phyloP scores from a whole-genome alignment of 257 asterid species.

The Nyctanthes arbortristis region DNA sequence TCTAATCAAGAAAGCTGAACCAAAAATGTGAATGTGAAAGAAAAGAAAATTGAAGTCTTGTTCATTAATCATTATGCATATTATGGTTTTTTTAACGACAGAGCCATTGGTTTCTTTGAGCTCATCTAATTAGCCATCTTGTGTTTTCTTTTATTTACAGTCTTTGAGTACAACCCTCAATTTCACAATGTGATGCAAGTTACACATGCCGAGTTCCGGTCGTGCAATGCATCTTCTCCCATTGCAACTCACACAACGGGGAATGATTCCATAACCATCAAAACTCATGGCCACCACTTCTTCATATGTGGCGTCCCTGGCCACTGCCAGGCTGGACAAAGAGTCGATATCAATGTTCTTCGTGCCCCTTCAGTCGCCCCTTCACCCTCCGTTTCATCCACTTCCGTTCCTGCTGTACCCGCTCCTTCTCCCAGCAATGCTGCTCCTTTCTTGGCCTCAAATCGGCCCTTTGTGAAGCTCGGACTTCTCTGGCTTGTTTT shows the following conservation, averaged over 20 bases:
- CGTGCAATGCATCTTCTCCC: slow-evolving; percentile 74
- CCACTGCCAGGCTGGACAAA: slow-evolving; percentile 85
- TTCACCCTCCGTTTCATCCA: slow-evolving; percentile 36
- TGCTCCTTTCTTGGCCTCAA: slow-evolving; percentile 11
- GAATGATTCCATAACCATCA: slow-evolving; percentile 68
- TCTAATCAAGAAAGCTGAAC: too few relatives aligned
- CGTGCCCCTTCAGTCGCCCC: slow-evolving; percentile 39
- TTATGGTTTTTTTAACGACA: too few relatives aligned
- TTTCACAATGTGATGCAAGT: slow-evolving; percentile 92
- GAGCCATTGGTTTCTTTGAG: too few relatives aligned
- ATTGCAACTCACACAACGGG: slow-evolving; percentile 77
- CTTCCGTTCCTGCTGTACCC: slow-evolving; percentile 42
- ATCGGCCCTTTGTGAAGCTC: slow-evolving; percentile 16
- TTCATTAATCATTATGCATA: too few relatives aligned
- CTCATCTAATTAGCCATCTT: background rate
- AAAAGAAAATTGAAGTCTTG: too few relatives aligned
- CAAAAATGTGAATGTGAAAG: too few relatives aligned
- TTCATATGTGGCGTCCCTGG: slow-evolving; percentile 83
- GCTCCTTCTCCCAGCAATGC: slow-evolving; percentile 61
- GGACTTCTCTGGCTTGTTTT: slow-evolving; percentile 24
- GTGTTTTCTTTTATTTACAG: slow-evolving; percentile 25
- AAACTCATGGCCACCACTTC: slow-evolving; percentile 67
- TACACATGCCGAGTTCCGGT: slow-evolving; percentile 50
- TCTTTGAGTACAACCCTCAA: slow-evolving; percentile 70
- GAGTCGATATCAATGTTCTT: slow-evolving; percentile 69